Conservation (phyloP, 2,329 filamentous ascomycete genomes). For the Biscogniauxia mediterranea region DNA sequence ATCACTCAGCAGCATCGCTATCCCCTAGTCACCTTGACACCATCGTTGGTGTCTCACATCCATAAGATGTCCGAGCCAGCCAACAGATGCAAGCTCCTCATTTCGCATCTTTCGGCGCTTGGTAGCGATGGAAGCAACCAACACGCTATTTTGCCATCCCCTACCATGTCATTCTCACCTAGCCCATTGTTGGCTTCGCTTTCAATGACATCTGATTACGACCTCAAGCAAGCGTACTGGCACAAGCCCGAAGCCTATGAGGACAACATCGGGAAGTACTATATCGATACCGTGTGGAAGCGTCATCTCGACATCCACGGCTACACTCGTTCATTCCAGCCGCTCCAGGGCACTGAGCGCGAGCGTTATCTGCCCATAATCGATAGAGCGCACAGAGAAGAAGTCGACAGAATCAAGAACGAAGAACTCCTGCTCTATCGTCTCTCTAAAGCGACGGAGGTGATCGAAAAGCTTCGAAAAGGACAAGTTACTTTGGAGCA, state of each 20-base stretch:
- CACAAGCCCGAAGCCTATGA: background rate
- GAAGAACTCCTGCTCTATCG: background rate
- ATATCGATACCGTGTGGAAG: background rate
- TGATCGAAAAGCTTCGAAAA: background rate
- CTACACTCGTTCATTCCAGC: slow-evolving; percentile 1
- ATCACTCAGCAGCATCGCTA: background rate
- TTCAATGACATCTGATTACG: background rate
- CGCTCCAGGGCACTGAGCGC: slow-evolving; percentile 9
- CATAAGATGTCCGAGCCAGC: background rate
- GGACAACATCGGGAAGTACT: background rate
- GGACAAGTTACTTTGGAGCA: background rate
- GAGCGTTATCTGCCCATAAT: slow-evolving; percentile 11
- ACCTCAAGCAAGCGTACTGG: background rate
- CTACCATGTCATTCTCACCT: background rate
- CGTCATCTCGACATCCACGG: background rate
- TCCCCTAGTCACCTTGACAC: background rate
- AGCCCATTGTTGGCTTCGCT: background rate
- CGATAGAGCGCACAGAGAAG: background rate
- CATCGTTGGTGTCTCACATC: background rate
- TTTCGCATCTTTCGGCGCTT: background rate
- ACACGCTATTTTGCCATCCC: background rate
- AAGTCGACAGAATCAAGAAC: background rate
- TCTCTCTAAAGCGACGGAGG: background rate
- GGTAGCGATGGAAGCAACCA: background rate
- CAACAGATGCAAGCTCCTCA: background rate